Evolutionary conservation across 2,329 filamentous ascomycete genomes (phyloP).

Genomic region (Trichoderma pleuroti): DNA sequence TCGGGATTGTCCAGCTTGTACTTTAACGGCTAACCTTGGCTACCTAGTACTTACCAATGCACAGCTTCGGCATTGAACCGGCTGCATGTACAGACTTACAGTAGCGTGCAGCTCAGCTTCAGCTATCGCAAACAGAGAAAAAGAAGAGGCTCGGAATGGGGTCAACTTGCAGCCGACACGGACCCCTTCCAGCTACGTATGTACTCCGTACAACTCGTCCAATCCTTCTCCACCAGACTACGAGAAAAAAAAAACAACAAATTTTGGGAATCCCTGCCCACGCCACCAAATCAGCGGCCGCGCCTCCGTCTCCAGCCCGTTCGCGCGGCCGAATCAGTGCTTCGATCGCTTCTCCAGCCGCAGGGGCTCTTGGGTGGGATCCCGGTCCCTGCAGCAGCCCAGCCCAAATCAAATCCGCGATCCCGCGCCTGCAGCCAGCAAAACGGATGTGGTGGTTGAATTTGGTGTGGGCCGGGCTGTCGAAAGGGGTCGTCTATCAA

Average conservation of each 20-base stretch:
- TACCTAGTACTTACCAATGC: background rate
- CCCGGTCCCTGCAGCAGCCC: background rate
- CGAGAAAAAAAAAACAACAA: background rate
- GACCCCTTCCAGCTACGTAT: no score
- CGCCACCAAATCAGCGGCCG: constrained; percentile 7
- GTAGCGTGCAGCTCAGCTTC: background rate
- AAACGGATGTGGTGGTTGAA: background rate
- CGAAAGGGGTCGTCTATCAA: constrained; percentile 9
- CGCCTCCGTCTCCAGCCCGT: constrained; percentile 1
- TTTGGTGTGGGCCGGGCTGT: constrained; percentile 10
- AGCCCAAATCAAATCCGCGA: background rate
- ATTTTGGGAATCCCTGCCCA: background rate
- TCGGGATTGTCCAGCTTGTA: background rate
- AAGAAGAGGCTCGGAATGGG: constrained; percentile 2
- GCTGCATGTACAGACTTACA: background rate
- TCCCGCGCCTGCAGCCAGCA: background rate
- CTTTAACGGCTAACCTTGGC: background rate
- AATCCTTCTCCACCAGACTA: background rate
- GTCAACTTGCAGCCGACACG: constrained; percentile 3
- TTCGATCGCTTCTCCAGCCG: constrained; percentile 4
- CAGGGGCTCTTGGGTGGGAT: background rate
- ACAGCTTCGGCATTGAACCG: background rate
- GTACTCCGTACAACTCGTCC: background rate
- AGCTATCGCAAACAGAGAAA: background rate
- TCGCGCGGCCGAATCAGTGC: constrained; percentile 3